Conservation (phyloP, 108 stramenopile species). For the Cyclotella baltica region DNA sequence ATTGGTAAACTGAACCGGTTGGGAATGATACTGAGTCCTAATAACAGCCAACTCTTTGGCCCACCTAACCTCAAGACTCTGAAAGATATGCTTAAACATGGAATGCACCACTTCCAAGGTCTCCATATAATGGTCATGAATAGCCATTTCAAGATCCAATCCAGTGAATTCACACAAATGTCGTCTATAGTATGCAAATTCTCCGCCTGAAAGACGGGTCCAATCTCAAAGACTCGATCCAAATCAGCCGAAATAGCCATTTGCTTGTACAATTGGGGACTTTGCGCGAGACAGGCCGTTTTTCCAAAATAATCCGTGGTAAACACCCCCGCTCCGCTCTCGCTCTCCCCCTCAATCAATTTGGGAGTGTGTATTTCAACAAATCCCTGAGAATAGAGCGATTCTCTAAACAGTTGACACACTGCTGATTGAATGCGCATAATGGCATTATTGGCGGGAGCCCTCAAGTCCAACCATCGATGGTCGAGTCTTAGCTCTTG, state of each 20-base stretch:
- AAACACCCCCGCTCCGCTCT: conserved; percentile 98
- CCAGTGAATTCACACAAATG: conserved; percentile 99
- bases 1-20: conserved; percentile 94
- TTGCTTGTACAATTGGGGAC: conserved; percentile 99
- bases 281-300: conserved; percentile 96
- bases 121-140: conserved; percentile 99
- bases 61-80: conserved; percentile 90
- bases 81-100: conserved; percentile 97
- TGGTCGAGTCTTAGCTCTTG: conserved; percentile 94
- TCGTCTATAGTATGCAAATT: conserved; percentile 96
- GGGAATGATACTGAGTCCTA: conserved; percentile 95
- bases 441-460: conserved; percentile 98
- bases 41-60: conserved; percentile 92
- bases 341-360: conserved; percentile 96
- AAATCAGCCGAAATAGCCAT: conserved; percentile 97
- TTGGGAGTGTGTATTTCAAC: conserved; percentile 98
- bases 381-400: conserved; percentile 88
- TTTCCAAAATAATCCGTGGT: conserved; percentile 96
- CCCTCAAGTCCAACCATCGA: conserved; percentile 97
- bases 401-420: conserved; percentile 94
- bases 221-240: conserved; percentile 98
- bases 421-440: conserved; percentile 97
- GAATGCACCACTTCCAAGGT: conserved; percentile 96
- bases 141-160: conserved; percentile 98
- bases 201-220: conserved; percentile 99